These are phyloP conservation scores for Lactarius vividus DNA, from an alignment of 768 basidiomycete species.

Conservation along the genomic window DNA sequence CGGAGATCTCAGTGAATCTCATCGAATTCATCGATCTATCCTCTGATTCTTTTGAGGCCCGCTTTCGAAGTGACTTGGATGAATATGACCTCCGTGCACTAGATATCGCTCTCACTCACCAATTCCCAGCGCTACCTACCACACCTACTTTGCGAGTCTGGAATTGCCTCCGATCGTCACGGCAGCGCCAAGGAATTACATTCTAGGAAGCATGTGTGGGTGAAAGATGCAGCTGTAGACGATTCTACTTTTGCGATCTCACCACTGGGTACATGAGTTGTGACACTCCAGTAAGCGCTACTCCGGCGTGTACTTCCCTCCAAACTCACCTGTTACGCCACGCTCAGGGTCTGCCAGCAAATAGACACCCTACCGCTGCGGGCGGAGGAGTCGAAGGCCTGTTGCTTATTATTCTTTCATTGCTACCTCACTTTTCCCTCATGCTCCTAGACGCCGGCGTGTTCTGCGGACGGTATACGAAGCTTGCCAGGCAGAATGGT, in stretches of 20 bases:
- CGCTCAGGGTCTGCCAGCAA: conserved; percentile 62
- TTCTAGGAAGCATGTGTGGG: conserved; percentile 33
- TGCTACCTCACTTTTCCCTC: neutral
- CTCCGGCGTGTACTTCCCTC: neutral
- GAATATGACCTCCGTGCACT: conserved; percentile 44
- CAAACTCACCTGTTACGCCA: neutral
- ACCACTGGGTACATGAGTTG: conserved; percentile 80
- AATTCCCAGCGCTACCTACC: conserved; percentile 57
- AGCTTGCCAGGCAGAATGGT: conserved; percentile 53
- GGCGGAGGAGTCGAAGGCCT: conserved; percentile 74
- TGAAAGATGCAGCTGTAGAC: conserved; percentile 45
- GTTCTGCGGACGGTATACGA: conserved; percentile 50
- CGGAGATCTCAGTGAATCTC: conserved; percentile 2
- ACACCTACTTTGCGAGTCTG: conserved; percentile 49
- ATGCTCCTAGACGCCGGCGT: conserved; percentile 52
- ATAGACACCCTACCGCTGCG: conserved; percentile 64
- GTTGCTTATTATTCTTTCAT: conserved; percentile 3
- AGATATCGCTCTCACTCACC: conserved; percentile 3
- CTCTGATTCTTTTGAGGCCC: conserved; percentile 7
- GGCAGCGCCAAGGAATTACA: conserved; percentile 53
- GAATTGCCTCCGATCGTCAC: conserved; percentile 52
- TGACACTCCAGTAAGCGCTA: conserved; percentile 58
- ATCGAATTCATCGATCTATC: conserved; percentile 15
- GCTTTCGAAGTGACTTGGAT: conserved; percentile 54
- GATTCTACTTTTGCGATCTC: conserved; percentile 66